phyloP scores from a whole-genome alignment of 2,329 filamentous ascomycete genomes.

The Clathrospora elynae region DNA sequence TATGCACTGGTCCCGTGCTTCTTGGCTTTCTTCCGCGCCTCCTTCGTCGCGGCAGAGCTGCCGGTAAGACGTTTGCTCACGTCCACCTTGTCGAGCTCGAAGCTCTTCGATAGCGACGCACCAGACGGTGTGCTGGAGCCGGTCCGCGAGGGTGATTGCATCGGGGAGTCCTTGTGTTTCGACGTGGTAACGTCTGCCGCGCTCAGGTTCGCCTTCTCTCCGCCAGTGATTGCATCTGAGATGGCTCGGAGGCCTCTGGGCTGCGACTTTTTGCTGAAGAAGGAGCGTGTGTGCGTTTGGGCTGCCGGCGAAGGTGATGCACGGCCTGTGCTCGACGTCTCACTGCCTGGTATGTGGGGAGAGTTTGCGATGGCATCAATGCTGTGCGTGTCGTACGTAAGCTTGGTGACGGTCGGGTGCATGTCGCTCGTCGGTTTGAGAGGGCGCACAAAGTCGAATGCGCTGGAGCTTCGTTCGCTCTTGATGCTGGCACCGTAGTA shows the following conservation, averaged over 20 bases:
- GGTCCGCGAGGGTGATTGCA: conserved; percentile 72
- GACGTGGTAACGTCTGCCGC: conserved; percentile 50
- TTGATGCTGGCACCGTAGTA: conserved; percentile 64
- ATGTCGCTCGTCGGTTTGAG: conserved; percentile 49
- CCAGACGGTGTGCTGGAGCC: conserved; percentile 71
- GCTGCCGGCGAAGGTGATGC: conserved; percentile 52
- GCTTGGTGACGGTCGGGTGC: conserved; percentile 62
- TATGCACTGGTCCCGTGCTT: conserved; percentile 98
- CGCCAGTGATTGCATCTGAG: conserved; percentile 70
- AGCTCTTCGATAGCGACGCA: conserved; percentile 66
- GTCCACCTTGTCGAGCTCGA: conserved; percentile 78
- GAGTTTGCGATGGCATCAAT: conserved; percentile 52
- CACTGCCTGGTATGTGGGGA: conserved; percentile 50
- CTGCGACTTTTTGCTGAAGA: conserved; percentile 51
- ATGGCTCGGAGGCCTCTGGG: conserved; percentile 78
- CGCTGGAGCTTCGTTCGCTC: conserved; percentile 54
- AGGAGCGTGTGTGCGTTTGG: conserved; percentile 40
- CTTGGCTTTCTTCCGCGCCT: conserved; percentile 59
- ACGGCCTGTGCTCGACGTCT: conserved; percentile 55
- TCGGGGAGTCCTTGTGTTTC: conserved; percentile 57
- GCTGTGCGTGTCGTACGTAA: conserved; percentile 59
- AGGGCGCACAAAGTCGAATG: conserved; percentile 51
- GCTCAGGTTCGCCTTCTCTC: conserved; percentile 56
- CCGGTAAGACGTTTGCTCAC: conserved; percentile 45
- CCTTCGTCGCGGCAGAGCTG: conserved; percentile 51